These are phyloP conservation scores for Schwanniomyces polymorphus DNA, from an alignment of 805 yeast genomes.

Conservation along the genomic window DNA sequence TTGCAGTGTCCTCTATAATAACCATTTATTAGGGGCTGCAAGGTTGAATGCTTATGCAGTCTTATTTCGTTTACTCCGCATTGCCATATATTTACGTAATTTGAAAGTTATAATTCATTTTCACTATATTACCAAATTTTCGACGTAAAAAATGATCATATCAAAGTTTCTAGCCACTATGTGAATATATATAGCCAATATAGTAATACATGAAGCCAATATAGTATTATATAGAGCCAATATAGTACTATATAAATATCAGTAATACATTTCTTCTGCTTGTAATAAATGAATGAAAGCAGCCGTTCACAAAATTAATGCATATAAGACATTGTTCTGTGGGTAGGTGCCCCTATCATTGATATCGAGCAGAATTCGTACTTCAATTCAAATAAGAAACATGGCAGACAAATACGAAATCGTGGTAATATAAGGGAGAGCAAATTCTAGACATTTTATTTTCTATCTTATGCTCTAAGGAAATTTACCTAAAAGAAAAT, in stretches of 20 bases:
- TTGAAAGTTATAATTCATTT: too few species aligned
- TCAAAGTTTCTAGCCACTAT: not conserved
- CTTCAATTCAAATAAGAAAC: not conserved
- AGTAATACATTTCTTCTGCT: too few species aligned
- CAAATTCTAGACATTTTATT: not conserved
- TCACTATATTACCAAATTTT: not conserved
- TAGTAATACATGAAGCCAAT: not conserved
- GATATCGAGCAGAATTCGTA: not conserved
- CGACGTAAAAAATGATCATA: not conserved
- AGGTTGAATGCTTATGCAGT: not conserved
- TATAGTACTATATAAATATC: too few species aligned
- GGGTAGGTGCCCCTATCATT: not conserved
- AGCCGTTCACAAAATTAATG: not conserved
- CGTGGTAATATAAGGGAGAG: not conserved
- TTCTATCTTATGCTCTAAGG: too few species aligned
- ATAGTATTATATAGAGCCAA: not conserved
- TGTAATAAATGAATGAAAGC: not conserved
- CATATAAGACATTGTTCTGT: not conserved
- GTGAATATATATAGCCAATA: not conserved
- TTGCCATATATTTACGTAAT: not conserved
- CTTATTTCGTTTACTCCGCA: not conserved
- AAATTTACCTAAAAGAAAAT: too few species aligned
- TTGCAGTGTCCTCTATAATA: not conserved
- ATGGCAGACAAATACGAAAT: not conserved
- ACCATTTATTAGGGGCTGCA: not conserved